Evolutionary conservation across 345 rosid genomes (phyloP).

Genomic region (Citropsis articulata): DNA sequence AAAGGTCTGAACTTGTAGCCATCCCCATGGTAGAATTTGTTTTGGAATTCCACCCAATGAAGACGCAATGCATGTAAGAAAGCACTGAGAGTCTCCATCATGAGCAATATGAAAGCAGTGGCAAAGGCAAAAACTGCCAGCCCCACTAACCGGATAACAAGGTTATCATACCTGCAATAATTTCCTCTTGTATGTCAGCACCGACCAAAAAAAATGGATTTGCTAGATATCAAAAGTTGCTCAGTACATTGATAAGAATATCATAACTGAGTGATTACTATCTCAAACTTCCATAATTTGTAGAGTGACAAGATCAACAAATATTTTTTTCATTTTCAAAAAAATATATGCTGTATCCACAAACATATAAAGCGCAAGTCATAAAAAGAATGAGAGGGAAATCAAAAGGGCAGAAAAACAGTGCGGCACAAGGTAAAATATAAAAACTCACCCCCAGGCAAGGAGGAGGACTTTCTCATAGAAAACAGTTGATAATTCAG

Average conservation of each 20-base stretch:
- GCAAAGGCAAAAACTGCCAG: slow-evolving; percentile 90
- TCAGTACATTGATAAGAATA: not conserved
- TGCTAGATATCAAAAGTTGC: not conserved
- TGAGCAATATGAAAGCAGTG: slow-evolving; percentile 82
- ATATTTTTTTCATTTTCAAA: not conserved
- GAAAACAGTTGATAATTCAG: slow-evolving; percentile 91
- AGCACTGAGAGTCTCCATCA: slow-evolving; percentile 98
- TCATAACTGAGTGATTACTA: not conserved
- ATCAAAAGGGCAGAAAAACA: not conserved
- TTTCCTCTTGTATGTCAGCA: not conserved
- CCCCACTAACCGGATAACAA: slow-evolving; percentile 68
- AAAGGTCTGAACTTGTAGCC: slow-evolving; percentile 95
- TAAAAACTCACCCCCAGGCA: slow-evolving; percentile 84
- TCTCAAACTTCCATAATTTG: not conserved
- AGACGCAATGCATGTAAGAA: slow-evolving; percentile 97
- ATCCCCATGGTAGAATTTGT: slow-evolving; percentile 87
- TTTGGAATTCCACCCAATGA: slow-evolving; percentile 96
- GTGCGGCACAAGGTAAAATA: not conserved
- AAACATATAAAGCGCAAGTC: not conserved
- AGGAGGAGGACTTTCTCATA: slow-evolving; percentile 95
- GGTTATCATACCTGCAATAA: slow-evolving; percentile 69
- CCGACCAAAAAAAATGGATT: not conserved
- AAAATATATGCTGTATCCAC: not conserved
- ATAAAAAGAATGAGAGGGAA: not conserved
- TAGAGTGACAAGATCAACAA: not conserved